Conservation (phyloP, 108 stramenopile species). For the Poteriospumella lacustris region DNA sequence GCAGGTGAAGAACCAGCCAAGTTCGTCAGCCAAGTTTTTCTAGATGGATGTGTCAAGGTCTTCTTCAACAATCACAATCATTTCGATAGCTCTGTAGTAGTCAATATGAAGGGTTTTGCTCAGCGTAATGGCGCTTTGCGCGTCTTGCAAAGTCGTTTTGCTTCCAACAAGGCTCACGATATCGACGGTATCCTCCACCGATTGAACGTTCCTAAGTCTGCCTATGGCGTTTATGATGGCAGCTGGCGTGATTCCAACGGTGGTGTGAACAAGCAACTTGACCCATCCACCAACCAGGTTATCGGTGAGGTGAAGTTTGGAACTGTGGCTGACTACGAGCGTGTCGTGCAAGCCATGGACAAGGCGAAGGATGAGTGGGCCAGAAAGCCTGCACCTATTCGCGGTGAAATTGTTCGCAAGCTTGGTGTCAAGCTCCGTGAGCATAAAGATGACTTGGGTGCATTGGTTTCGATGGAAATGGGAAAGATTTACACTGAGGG, state of each 20-base stretch:
- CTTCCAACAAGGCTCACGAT: no score
- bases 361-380: slow-evolving; percentile 38
- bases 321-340: slow-evolving; percentile 37
- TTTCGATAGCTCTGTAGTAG: no score
- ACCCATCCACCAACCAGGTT: slow-evolving; percentile 40
- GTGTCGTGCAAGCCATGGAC: slow-evolving; percentile 18
- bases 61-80: no score
- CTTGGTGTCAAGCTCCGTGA: slow-evolving; percentile 40
- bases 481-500: slow-evolving; percentile 49
- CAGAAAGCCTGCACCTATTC: slow-evolving; percentile 36
- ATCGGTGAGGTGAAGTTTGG: slow-evolving; percentile 35
- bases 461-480: slow-evolving; percentile 44
- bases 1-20: no score
- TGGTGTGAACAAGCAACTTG: slow-evolving; percentile 1
- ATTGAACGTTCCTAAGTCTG: not conserved
- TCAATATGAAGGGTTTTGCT: no score
- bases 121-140: no score
- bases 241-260: slow-evolving; percentile 28
- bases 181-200: slow-evolving; percentile 15
- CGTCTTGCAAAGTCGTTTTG: no score
- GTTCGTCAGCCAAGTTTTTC: no score
- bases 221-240: slow-evolving; percentile 14
- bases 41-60: no score
- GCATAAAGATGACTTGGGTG: slow-evolving; percentile 39
- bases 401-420: slow-evolving; percentile 51